Conservation (phyloP, 1,284 basidiomycete species). For the Cystobasidium slooffiae region DNA sequence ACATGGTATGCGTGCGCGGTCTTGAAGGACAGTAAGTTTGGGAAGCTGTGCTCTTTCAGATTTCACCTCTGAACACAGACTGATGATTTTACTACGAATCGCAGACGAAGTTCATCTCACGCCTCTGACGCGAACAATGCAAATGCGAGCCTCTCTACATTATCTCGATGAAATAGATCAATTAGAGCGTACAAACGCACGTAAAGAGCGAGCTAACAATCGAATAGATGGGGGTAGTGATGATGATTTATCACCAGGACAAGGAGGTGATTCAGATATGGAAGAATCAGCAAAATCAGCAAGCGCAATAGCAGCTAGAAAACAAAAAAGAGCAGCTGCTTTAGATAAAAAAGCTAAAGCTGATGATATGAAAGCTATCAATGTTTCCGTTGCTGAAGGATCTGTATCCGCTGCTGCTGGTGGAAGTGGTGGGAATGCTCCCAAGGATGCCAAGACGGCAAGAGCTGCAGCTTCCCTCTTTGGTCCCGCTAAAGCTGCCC, state of each 20-base stretch:
- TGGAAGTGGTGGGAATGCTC: slow-evolving; percentile 16
- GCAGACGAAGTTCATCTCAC: slow-evolving; percentile 53
- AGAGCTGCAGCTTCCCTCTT: slow-evolving; percentile 53
- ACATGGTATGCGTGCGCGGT: slow-evolving; percentile 54
- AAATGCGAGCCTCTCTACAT: slow-evolving; percentile 52
- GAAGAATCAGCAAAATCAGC: slow-evolving; percentile 51
- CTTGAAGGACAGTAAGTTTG: slow-evolving; percentile 50
- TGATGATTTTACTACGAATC: neutral
- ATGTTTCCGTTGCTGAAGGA: slow-evolving; percentile 48
- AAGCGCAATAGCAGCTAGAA: slow-evolving; percentile 47
- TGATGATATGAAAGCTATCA: slow-evolving; percentile 52
- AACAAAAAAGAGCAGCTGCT: slow-evolving; percentile 45
- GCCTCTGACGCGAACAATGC: slow-evolving; percentile 54
- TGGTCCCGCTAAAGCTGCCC: slow-evolving; percentile 52
- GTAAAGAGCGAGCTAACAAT: slow-evolving; percentile 47
- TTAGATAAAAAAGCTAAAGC: slow-evolving; percentile 52
- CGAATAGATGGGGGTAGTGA: slow-evolving; percentile 47
- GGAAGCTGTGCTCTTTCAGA: neutral
- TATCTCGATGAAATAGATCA: slow-evolving; percentile 54
- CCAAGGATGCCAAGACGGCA: slow-evolving; percentile 47
- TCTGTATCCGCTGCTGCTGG: slow-evolving; percentile 23
- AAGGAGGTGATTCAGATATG: slow-evolving; percentile 43
- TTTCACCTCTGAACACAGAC: neutral
- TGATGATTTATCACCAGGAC: slow-evolving; percentile 36
- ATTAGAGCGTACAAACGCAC: slow-evolving; percentile 47